phyloP scores from a whole-genome alignment of 2,329 filamentous ascomycete species.

The Colletotrichum limetticola region DNA sequence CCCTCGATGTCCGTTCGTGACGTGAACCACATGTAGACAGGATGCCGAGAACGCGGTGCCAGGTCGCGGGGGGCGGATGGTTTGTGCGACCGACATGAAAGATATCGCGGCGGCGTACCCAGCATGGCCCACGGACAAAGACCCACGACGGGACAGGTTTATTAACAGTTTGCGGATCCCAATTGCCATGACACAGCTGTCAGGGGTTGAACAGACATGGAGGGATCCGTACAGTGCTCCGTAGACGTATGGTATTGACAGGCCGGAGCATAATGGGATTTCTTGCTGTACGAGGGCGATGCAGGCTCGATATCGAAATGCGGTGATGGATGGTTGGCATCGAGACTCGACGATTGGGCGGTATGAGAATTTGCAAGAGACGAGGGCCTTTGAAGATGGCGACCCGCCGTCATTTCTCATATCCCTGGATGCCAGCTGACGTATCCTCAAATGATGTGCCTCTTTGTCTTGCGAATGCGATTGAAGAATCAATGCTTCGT shows the following conservation, averaged over 20 bases:
- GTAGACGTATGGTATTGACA: not conserved
- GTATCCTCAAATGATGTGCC: constrained; percentile 1
- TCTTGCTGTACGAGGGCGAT: not conserved
- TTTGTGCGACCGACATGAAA: constrained; percentile 9
- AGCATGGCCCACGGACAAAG: not conserved
- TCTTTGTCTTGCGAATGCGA: no score
- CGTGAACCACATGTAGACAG: constrained; percentile 4
- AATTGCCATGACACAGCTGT: not conserved
- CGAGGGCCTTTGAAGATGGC: not conserved
- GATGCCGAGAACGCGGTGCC: constrained; percentile 7
- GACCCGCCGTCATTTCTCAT: constrained; percentile 21
- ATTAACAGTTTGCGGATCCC: constrained; percentile 23
- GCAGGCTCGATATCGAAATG: constrained; percentile 18
- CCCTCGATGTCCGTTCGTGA: not conserved
- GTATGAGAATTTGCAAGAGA: not conserved
- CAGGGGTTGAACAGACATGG: not conserved
- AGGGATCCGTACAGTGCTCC: not conserved
- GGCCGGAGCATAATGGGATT: not conserved
- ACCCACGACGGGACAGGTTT: constrained; percentile 11
- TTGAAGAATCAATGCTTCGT: not conserved
- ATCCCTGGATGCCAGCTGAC: constrained; percentile 1
- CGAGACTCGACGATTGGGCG: constrained; percentile 19
- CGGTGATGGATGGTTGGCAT: constrained; percentile 20
- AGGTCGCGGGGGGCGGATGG: not conserved
- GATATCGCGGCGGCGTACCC: constrained; percentile 6